Evolutionary conservation across 176 grass and related monocot genomes (phyloP).

Genomic region (Sorghum bicolor): Sorghum_bicolor_NCBIv3 NC_012871.2:59440501-59441000

Average conservation of each 20-base stretch:
- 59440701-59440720: conserved; percentile 33
- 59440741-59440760: conserved; percentile 25
- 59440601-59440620: conserved; percentile 49
- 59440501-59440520: not conserved
- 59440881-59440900: not conserved
- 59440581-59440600: not conserved
- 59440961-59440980: not conserved
- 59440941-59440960: conserved; percentile 27
- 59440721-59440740: conserved; percentile 45
- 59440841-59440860: not conserved
- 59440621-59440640: conserved; percentile 50
- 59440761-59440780: not conserved
- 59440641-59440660: not conserved
- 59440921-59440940: not conserved
- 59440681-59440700: not conserved
- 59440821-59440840: not conserved
- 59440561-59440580: conserved; percentile 15
- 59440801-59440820: not conserved
- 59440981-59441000: conserved; percentile 70
- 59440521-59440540: not conserved
- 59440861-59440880: not conserved
- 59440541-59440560: not conserved
- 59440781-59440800: conserved; percentile 24
- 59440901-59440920: not conserved
- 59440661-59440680: conserved; percentile 8